Evolutionary conservation across 108 stramenopile species (phyloP).

Genomic region (Fragilaria radians): DNA sequence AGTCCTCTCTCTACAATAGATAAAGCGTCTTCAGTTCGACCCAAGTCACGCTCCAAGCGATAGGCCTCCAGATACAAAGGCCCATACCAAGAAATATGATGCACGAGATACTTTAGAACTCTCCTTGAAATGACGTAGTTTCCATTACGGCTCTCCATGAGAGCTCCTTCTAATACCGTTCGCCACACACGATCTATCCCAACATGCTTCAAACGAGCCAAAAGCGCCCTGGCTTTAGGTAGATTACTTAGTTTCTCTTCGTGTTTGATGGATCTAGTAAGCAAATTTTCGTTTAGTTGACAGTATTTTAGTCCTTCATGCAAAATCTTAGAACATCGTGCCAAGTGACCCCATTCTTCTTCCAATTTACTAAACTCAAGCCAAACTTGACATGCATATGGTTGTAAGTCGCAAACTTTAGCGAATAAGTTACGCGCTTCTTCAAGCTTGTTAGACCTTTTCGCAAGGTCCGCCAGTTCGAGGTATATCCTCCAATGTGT

Average conservation of each 20-base stretch:
- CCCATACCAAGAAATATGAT: constrained; percentile 95
- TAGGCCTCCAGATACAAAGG: constrained; percentile 95
- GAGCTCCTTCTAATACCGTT: constrained; percentile 92
- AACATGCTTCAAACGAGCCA: constrained; percentile 84
- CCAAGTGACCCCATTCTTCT: constrained; percentile 88
- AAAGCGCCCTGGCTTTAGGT: constrained; percentile 63
- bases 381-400: constrained; percentile 89
- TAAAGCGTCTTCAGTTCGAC: constrained; percentile 66
- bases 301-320: constrained; percentile 73
- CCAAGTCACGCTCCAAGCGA: constrained; percentile 83
- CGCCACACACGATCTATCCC: constrained; percentile 91
- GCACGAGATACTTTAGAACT: constrained; percentile 83
- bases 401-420: constrained; percentile 79
- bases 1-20: constrained; percentile 87
- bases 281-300: constrained; percentile 70
- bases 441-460: constrained; percentile 59
- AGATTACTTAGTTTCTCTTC: constrained; percentile 81
- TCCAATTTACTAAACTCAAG: constrained; percentile 94
- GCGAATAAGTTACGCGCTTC: constrained; percentile 77
- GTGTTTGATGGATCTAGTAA: constrained; percentile 89
- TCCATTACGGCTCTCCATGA: constrained; percentile 93
- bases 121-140: constrained; percentile 77
- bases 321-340: constrained; percentile 58
- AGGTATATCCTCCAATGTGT: constrained; percentile 77
- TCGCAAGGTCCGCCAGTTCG: constrained; percentile 78